Base-by-base conservation (phyloP, 352 stramenopile genomes). In the Elongisporangium anandrum region DNA sequence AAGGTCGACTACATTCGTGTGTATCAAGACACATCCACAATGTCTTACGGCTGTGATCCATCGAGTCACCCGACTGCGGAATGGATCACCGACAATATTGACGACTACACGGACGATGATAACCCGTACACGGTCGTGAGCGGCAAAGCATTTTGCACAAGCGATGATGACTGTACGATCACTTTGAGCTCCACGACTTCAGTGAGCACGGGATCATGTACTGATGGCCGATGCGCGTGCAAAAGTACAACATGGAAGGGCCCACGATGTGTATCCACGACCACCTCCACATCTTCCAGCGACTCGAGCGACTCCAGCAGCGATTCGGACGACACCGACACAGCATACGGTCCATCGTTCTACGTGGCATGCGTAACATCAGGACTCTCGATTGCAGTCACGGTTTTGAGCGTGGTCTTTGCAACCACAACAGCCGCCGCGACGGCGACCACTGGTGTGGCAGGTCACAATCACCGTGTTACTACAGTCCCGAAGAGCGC, bases 1-100 rank as follows among this genome's bases (percentile, higher is more conserved):
- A 87, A 87, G 68, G 69, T 92, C 57, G 81, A 92, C 64, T 92
- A 90, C 72, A 88, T 92, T 51, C 72, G 73, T 0, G 15, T 83
- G 49, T 86, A 80, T 45, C 76, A 86, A 34, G 69, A 81, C 48
- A 60, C 45, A 9, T 61, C 64, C 0, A 4, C 21, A 34, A 89
- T 89, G 77, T 51, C 61, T 0, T 54, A 73, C 10, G 79, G 77
- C 0, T 89, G 77, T 48, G 70, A 89, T 47, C 77, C 79, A 23
- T 53, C 52, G 1, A 77, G 64, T 1, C 77, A 89, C 22, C 79
- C 79, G 19, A 87, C 79, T 2, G 77, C 76, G 23, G 56, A 82
- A 61, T 89, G 70, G 66, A 89, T 89, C 52, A 54, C 83, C 24
- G 79, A 77, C 60, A 57, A 88, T 54, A 72, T 88, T 45, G 67